A percentile compares a stretch with the other conserved stretches of the same genome.
These are phyloP conservation scores for Penicillium sp. DNA, from an alignment of 2,329 filamentous ascomycete species.

Conservation along the genomic window DNA sequence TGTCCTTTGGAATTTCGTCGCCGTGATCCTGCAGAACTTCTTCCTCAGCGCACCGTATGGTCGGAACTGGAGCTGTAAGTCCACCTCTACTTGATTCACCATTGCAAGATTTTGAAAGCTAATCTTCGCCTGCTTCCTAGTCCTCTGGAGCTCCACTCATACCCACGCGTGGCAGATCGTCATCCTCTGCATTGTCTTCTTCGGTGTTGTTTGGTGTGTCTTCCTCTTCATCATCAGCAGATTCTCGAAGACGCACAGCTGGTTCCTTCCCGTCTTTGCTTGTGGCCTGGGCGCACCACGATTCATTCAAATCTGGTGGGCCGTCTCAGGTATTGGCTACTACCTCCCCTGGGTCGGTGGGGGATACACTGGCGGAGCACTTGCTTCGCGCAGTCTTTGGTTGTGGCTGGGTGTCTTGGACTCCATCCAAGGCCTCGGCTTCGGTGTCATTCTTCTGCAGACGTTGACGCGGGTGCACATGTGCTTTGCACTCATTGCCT, in stretches of 20 bases:
- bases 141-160: slow-evolving; percentile 61
- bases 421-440: slow-evolving; percentile 64
- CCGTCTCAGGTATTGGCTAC: slow-evolving; percentile 59
- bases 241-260: slow-evolving; percentile 61
- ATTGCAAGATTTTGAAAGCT: background rate
- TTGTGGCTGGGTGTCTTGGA: slow-evolving; percentile 68
- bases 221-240: slow-evolving; percentile 52
- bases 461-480: slow-evolving; percentile 67
- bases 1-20: slow-evolving; percentile 66
- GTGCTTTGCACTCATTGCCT: slow-evolving; percentile 59
- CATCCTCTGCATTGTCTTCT: slow-evolving; percentile 52
- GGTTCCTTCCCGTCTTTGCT: slow-evolving; percentile 68
- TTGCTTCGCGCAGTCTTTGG: slow-evolving; percentile 62
- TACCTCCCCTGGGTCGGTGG: slow-evolving; percentile 64
- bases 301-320: slow-evolving; percentile 70
- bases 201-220: slow-evolving; percentile 58
- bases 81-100: too few species aligned
- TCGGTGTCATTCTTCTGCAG: slow-evolving; percentile 68
- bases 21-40: slow-evolving; percentile 67
- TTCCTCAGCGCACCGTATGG: slow-evolving; percentile 67
- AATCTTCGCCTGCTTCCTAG: slow-evolving; percentile 14
- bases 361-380: slow-evolving; percentile 53
- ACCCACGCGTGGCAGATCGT: slow-evolving; percentile 59
- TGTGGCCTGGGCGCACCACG: slow-evolving; percentile 65
- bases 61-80: slow-evolving; percentile 63